Conservation (phyloP, 23 red algal genomes). For the Cyanidiococcus yangmingshanensis region DNA sequence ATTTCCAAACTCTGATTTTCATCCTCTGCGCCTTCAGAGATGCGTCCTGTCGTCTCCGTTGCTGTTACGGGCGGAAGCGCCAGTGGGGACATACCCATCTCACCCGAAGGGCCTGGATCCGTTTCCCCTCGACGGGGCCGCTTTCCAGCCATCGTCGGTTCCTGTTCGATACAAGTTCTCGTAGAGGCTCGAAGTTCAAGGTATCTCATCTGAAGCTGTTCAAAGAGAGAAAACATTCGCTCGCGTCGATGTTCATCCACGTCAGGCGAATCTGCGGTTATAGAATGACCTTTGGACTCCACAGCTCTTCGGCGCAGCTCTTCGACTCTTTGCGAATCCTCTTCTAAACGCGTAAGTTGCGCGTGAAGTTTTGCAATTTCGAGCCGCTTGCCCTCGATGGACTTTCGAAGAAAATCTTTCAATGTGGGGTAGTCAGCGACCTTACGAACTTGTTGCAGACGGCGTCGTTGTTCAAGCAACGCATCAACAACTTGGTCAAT, state of each 20-base stretch:
- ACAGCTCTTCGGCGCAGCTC: background rate
- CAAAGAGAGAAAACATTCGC: background rate
- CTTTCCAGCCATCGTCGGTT: background rate
- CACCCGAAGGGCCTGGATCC: background rate
- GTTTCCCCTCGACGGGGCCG: background rate
- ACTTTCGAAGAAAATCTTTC: background rate
- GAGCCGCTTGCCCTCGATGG: background rate
- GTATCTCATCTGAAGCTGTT: conserved; percentile 5
- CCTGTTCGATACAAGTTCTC: background rate
- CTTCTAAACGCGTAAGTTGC: background rate
- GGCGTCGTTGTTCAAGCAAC: background rate
- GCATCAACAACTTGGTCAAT: background rate
- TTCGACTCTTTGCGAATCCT: background rate
- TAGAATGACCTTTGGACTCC: background rate
- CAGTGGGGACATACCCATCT: conserved; percentile 15
- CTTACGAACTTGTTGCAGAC: background rate
- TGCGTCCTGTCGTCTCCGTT: conserved; percentile 15
- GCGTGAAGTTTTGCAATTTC: background rate
- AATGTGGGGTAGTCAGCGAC: background rate
- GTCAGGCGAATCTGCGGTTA: background rate
- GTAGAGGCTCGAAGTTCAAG: background rate
- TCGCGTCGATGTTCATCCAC: background rate
- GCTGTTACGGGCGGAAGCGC: conserved; percentile 16
- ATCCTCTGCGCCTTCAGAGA: conserved; percentile 37
- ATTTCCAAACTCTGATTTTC: conserved; percentile 34